phyloP scores from a whole-genome alignment of 441 rosid genomes.

The Pelargonium fulgidum region DNA sequence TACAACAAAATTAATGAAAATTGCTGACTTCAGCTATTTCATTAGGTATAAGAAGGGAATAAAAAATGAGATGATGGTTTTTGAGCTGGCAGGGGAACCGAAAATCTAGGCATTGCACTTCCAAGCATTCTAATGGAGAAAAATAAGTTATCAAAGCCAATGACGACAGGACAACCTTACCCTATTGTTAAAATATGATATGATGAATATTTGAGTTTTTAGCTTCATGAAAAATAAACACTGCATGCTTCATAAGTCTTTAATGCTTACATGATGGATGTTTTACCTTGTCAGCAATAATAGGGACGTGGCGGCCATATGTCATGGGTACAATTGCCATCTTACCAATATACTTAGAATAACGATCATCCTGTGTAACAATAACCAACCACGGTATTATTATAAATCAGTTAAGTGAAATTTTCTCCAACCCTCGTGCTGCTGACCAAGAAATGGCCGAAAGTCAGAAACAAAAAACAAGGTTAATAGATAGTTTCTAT shows the following conservation, averaged over 20 bases:
- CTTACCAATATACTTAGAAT: slow-evolving; percentile 70
- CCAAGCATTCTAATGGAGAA: background rate
- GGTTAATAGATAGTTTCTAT: background rate
- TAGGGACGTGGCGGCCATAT: slow-evolving; percentile 95
- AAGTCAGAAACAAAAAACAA: background rate
- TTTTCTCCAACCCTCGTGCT: background rate
- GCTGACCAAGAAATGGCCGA: background rate
- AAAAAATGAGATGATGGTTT: background rate
- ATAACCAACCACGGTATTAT: slow-evolving; percentile 15
- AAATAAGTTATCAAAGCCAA: background rate
- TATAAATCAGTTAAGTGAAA: slow-evolving; percentile 13
- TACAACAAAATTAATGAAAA: background rate
- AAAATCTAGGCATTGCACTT: background rate
- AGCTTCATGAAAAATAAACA: slow-evolving; percentile 6
- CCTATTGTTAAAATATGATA: background rate
- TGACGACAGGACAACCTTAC: background rate
- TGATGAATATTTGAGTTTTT: background rate
- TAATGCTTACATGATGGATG: slow-evolving; percentile 1
- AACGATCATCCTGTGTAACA: slow-evolving; percentile 73
- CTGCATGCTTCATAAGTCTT: slow-evolving; percentile 5
- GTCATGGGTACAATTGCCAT: slow-evolving; percentile 98
- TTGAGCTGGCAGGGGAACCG: background rate
- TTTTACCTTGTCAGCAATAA: slow-evolving; percentile 74
- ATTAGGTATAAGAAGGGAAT: slow-evolving; percentile 2
- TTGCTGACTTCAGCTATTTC: background rate